phyloP scores from a whole-genome alignment of 176 grass and related monocot genomes.

The Aegilops sharonensis region DNA sequence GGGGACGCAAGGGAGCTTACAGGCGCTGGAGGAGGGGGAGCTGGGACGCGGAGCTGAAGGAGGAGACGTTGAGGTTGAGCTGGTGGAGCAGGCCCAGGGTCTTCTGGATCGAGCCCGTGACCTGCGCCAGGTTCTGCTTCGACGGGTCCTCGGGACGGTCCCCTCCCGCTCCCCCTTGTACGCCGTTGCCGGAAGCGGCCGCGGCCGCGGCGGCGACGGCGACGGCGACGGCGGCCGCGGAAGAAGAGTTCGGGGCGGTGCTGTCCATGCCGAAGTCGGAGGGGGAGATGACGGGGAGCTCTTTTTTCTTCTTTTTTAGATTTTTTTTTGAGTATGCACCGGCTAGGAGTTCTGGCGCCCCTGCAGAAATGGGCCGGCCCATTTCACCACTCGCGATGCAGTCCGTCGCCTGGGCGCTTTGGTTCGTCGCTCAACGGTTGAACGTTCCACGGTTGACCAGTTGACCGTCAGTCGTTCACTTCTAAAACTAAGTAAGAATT shows the following conservation, averaged over 20 bases:
- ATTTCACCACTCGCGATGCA: too few relatives aligned
- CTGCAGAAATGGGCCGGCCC: too few relatives aligned
- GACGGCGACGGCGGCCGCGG: neutral
- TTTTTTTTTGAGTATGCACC: too few relatives aligned
- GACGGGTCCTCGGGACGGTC: conserved; percentile 47
- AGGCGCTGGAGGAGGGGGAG: conserved; percentile 78
- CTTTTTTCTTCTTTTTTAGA: too few relatives aligned
- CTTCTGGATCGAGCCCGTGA: conserved; percentile 86
- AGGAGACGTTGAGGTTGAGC: conserved; percentile 90
- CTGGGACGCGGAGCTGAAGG: conserved; percentile 89
- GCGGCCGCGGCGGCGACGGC: neutral
- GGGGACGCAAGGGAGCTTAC: conserved; percentile 21
- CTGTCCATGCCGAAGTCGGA: conserved; percentile 40
- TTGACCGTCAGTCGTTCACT: too few relatives aligned
- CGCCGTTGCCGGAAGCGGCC: conserved; percentile 37
- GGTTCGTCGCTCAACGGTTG: too few relatives aligned
- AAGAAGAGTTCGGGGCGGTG: conserved; percentile 40
- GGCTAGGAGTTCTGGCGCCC: too few relatives aligned
- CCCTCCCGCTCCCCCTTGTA: conserved; percentile 11
- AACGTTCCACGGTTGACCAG: too few relatives aligned
- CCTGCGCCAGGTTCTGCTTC: conserved; percentile 74
- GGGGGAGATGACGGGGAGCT: neutral
- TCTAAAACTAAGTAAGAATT: too few relatives aligned
- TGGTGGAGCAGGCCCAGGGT: conserved; percentile 91
- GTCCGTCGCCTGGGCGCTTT: too few relatives aligned